A percentile compares a stretch with the other conserved stretches of the same genome.
Conservation (phyloP, 78 protist species). For the Protostelium mycophagum region DNA sequence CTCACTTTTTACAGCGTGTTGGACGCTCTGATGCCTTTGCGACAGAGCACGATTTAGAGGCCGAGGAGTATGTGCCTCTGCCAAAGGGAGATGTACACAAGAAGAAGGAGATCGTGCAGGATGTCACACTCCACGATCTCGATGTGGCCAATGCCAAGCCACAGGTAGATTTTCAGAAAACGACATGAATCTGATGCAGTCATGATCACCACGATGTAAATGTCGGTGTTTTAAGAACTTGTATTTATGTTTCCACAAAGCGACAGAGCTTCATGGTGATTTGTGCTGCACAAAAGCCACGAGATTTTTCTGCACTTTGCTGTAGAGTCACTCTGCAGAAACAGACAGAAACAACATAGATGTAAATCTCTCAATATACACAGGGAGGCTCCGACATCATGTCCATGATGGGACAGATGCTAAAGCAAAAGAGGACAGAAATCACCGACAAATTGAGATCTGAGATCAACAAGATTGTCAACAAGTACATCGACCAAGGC, state of each 20-base stretch:
- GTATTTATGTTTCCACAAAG: too few relatives aligned
- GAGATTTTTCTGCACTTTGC: background rate
- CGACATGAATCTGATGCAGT: too few relatives aligned
- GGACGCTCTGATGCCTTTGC: conserved; percentile 97
- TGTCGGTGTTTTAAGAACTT: too few relatives aligned
- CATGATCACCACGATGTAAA: background rate
- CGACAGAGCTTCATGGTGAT: too few relatives aligned
- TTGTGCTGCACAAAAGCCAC: too few relatives aligned
- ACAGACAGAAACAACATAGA: background rate
- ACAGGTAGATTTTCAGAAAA: conserved; percentile 66
- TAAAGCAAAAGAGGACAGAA: conserved; percentile 98
- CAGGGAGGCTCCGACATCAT: conserved; percentile 97
- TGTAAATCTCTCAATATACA: too few relatives aligned
- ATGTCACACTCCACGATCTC: conserved; percentile 99
- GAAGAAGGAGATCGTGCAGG: conserved; percentile 91
- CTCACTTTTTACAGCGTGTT: conserved; percentile 61
- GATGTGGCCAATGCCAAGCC: conserved; percentile 98
- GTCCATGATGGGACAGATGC: conserved; percentile 93
- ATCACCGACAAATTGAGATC: conserved; percentile 99
- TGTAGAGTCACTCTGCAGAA: background rate
- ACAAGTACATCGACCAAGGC: conserved; percentile 99
- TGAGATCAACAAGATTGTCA: conserved; percentile 98
- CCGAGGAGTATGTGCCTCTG: conserved; percentile 99
- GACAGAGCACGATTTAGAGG: conserved; percentile 95
- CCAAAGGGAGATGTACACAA: conserved; percentile 99